A percentile compares a stretch with the other conserved stretches of the same genome.
These are phyloP conservation scores for Vigna angularis DNA, from an alignment of 306 rosid genomes.

Conservation along the genomic window DNA sequence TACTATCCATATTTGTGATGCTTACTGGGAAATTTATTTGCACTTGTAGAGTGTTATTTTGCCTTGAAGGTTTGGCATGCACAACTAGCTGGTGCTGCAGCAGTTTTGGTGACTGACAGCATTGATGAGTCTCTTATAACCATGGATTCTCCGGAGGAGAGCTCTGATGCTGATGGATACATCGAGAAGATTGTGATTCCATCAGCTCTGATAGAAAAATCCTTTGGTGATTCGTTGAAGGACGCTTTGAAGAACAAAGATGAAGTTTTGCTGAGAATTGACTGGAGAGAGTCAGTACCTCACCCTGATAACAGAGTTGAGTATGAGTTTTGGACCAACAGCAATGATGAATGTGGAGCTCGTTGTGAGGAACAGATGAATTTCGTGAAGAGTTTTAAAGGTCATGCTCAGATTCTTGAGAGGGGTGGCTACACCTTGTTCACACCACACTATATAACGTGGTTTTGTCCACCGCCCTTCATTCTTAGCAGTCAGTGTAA, in stretches of 20 bases:
- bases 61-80: constrained; percentile 96
- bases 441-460: constrained; percentile 92
- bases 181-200: constrained; percentile 78
- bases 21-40: constrained; percentile 37
- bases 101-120: constrained; percentile 78
- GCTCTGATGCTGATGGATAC: constrained; percentile 69
- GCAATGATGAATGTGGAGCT: constrained; percentile 92
- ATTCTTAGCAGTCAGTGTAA: constrained; percentile 70
- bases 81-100: constrained; percentile 89
- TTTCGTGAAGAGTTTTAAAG: constrained; percentile 83
- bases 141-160: constrained; percentile 85
- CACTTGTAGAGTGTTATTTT: constrained; percentile 76
- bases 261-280: constrained; percentile 69
- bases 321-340: constrained; percentile 97
- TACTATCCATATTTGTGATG: constrained; percentile 14
- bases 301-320: constrained; percentile 89
- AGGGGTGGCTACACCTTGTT: constrained; percentile 79
- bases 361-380: constrained; percentile 93
- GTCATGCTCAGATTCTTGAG: constrained; percentile 99
- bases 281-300: constrained; percentile 93
- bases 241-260: constrained; percentile 58
- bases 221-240: constrained; percentile 74
- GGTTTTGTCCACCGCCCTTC: constrained; percentile 86
- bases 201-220: constrained; percentile 74
- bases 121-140: constrained; percentile 76